These are phyloP conservation scores for Fusarium oligoseptatum DNA, from an alignment of 2,329 filamentous ascomycete genomes.

Conservation along the genomic window DNA sequence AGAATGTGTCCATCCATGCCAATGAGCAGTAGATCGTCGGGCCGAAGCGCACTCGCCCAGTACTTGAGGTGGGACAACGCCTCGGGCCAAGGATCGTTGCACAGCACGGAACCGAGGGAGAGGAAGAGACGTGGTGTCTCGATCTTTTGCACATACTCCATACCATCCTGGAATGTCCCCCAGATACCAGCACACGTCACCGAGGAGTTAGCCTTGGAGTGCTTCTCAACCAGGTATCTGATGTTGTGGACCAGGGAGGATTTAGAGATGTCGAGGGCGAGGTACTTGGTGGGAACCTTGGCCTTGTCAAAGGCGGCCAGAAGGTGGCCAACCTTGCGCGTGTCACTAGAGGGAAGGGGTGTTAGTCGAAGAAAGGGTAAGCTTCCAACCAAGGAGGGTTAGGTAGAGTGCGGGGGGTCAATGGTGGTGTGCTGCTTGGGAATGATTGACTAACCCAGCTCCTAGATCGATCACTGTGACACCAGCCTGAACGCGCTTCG, in stretches of 20 bases:
- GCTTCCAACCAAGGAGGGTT: slow-evolving; percentile 29
- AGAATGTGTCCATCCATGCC: slow-evolving; percentile 58
- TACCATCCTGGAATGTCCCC: slow-evolving; percentile 56
- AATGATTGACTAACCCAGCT: slow-evolving; percentile 54
- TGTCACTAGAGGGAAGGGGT: slow-evolving; percentile 50
- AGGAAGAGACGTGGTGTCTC: slow-evolving; percentile 54
- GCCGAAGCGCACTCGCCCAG: slow-evolving; percentile 54
- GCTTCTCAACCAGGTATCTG: slow-evolving; percentile 47
- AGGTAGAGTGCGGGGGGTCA: slow-evolving; percentile 25
- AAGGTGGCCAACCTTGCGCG: slow-evolving; percentile 56
- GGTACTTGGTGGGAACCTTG: slow-evolving; percentile 50
- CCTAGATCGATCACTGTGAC: slow-evolving; percentile 57
- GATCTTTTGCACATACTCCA: slow-evolving; percentile 49
- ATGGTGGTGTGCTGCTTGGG: slow-evolving; percentile 1
- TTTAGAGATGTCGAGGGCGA: slow-evolving; percentile 57
- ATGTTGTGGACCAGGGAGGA: slow-evolving; percentile 53
- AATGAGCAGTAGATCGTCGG: slow-evolving; percentile 53
- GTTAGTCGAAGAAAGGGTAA: slow-evolving; percentile 35
- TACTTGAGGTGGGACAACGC: slow-evolving; percentile 52
- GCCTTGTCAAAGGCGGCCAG: slow-evolving; percentile 52
- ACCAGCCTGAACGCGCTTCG: slow-evolving; percentile 45
- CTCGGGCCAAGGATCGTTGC: slow-evolving; percentile 55
- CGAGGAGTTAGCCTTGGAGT: slow-evolving; percentile 42
- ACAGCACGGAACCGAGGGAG: slow-evolving; percentile 58
- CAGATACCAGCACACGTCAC: slow-evolving; percentile 56